These are phyloP conservation scores for Agarophyton chilense DNA, from an alignment of 23 red algal species.

Conservation along the genomic window DNA sequence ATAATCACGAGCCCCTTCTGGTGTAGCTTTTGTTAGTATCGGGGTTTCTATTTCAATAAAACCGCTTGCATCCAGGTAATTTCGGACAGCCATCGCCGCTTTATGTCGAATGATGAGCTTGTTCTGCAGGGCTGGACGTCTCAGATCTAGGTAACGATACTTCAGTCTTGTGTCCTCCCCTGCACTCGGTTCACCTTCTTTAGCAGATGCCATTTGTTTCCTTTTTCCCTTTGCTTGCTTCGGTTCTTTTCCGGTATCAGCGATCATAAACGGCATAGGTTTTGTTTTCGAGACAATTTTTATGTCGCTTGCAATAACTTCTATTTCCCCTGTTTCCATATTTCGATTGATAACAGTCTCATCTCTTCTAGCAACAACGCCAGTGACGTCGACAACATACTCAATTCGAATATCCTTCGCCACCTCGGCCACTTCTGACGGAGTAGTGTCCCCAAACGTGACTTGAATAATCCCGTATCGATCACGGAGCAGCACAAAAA, in stretches of 20 bases:
- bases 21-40: slow-evolving; percentile 91
- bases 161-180: slow-evolving; percentile 77
- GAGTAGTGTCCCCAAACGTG: slow-evolving; percentile 71
- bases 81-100: slow-evolving; percentile 75
- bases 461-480: slow-evolving; percentile 92
- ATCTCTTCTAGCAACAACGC: slow-evolving; percentile 73
- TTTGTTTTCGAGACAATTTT: slow-evolving; percentile 73
- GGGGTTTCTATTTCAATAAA: slow-evolving; percentile 99
- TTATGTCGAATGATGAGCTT: slow-evolving; percentile 79
- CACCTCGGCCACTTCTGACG: slow-evolving; percentile 32
- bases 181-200: not conserved
- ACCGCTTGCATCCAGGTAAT: slow-evolving; percentile 73
- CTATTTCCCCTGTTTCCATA: slow-evolving; percentile 88
- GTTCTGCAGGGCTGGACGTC: slow-evolving; percentile 75
- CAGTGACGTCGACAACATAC: slow-evolving; percentile 85
- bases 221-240: slow-evolving; percentile 41
- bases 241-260: slow-evolving; percentile 39
- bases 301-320: slow-evolving; percentile 78
- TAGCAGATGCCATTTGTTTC: not conserved
- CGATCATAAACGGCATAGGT: slow-evolving; percentile 89
- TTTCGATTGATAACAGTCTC: slow-evolving; percentile 68
- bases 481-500: slow-evolving; percentile 94
- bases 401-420: slow-evolving; percentile 87
- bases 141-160: slow-evolving; percentile 94
- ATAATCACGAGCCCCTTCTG: slow-evolving; percentile 98